Conservation (phyloP, 257 asterid genomes). For the Fraxinus anomala region DNA sequence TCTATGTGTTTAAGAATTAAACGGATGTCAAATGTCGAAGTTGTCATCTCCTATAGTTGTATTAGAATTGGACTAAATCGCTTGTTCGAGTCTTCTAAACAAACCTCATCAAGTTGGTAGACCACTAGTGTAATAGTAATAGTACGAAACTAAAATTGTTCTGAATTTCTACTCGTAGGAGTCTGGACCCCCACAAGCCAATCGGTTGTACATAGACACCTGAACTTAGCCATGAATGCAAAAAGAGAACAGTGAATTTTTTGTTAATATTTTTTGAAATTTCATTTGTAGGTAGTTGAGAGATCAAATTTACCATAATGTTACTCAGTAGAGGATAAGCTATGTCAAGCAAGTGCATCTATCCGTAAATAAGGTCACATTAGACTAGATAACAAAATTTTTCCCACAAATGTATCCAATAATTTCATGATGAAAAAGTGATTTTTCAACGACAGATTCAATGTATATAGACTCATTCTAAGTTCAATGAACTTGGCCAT, state of each 20-base stretch:
- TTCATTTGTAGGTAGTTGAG: too few relatives aligned
- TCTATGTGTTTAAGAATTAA: too few relatives aligned
- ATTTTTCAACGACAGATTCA: constrained; percentile 22
- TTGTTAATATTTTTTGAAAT: too few relatives aligned
- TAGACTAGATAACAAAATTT: background rate
- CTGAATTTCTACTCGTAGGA: too few relatives aligned
- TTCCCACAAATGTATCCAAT: background rate
- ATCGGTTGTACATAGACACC: background rate
- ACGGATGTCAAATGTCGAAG: too few relatives aligned
- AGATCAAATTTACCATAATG: background rate
- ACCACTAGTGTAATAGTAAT: too few relatives aligned
- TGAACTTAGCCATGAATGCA: background rate
- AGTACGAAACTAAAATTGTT: too few relatives aligned
- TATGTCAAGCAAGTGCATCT: background rate
- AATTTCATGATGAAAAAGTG: background rate
- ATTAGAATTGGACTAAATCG: too few relatives aligned
- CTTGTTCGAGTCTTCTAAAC: too few relatives aligned
- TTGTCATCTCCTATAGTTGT: too few relatives aligned
- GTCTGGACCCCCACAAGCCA: background rate
- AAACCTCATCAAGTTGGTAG: too few relatives aligned
- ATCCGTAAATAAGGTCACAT: background rate
- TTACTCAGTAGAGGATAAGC: background rate
- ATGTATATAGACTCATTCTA: constrained; percentile 26
- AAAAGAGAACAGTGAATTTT: background rate
- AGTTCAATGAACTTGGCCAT: constrained; percentile 1